Base-by-base conservation (phyloP, 2,329 filamentous ascomycete species). In the Aurifilum marmelostoma region DNA sequence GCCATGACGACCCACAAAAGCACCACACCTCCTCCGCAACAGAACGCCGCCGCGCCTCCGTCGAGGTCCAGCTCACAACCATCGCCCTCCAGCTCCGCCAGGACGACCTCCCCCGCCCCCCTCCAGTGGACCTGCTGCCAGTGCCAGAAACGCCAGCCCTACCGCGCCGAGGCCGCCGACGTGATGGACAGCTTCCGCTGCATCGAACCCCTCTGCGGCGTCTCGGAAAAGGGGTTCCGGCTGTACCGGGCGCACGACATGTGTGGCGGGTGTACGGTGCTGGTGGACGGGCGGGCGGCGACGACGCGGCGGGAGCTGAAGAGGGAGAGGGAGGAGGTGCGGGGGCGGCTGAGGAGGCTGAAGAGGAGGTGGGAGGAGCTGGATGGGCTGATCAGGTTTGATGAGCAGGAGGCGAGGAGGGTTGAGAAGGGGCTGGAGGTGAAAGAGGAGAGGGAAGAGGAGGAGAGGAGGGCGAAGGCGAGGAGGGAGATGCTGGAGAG, bases 61-160 rank as follows among this genome's bases (percentile, higher is more conserved):
- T 64, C 21, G 62, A 54, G 32, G 47, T 64, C 62, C 62, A 64
- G 62, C 62, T 64, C 29, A 24, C 16, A 2, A 64, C 29, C 29
- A 32, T 56, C 47, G n/a, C 32, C 29, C 2, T 8, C 12, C 54
- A 65, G 32, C 39, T 65, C 29, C 63, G 47, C 47, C 39, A 11
- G 21, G 37, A 39, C 14, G 11, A 39, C 12, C 47, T 64, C 21
- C 47, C 39, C 21, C 63, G 32, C n/a, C 62, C 43, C n/a, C 2
- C 21, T 65, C 16, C 29, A 56, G n/a, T 65, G 63, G 63, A 56
- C 32, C 21, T 65, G 63, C 47, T 65, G 63, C 63, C 21, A 34
- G 21, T 65, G 63, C 63, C 16, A 21, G 0, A 56, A 3, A 34
- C 11, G 24, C 29, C 63, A 65, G 47, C n/a, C 24, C 21, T 65